A percentile compares a stretch with the other conserved stretches of the same genome.
Evolutionary conservation across 2,329 filamentous ascomycete species (phyloP).

Genomic region (Talaromyces atroroseus): DNA sequence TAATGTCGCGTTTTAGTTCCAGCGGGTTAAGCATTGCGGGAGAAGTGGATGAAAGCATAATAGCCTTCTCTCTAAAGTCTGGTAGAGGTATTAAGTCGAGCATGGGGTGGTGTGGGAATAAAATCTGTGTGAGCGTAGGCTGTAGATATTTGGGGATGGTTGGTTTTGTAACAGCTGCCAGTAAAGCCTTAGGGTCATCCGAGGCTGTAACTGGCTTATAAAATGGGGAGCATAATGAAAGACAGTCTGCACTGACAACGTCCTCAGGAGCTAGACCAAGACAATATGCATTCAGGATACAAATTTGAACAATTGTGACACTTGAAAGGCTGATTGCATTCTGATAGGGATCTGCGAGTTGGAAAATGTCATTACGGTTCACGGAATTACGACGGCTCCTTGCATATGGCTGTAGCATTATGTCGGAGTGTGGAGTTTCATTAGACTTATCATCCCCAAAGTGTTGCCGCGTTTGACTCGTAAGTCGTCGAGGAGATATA

Average conservation of each 20-base stretch:
- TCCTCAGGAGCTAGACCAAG: not conserved
- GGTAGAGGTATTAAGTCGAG: conserved; percentile 13
- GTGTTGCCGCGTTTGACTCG: not conserved
- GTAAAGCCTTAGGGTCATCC: conserved; percentile 6
- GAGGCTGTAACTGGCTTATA: conserved; percentile 1
- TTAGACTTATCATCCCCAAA: not conserved
- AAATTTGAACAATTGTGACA: conserved; percentile 3
- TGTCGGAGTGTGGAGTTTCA: not conserved
- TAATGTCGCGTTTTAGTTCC: conserved; percentile 14
- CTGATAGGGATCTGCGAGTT: conserved; percentile 2
- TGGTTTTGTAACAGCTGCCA: conserved; percentile 2
- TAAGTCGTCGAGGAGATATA: not conserved
- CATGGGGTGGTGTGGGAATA: conserved; percentile 13
- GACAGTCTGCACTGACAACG: not conserved
- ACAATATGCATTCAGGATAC: conserved; percentile 5
- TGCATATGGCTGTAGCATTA: not conserved
- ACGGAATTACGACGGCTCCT: not conserved
- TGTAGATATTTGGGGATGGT: conserved; percentile 11
- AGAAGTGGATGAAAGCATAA: conserved; percentile 8
- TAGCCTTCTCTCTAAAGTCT: conserved; percentile 7
- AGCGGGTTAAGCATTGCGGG: conserved; percentile 6
- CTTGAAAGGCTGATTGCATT: conserved; percentile 3
- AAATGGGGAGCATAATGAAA: conserved; percentile 8
- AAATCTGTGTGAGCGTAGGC: conserved; percentile 11
- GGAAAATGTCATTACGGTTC: not conserved